Conservation (phyloP, 2,329 filamentous ascomycete genomes). For the Periconia macrospinosa region DNA sequence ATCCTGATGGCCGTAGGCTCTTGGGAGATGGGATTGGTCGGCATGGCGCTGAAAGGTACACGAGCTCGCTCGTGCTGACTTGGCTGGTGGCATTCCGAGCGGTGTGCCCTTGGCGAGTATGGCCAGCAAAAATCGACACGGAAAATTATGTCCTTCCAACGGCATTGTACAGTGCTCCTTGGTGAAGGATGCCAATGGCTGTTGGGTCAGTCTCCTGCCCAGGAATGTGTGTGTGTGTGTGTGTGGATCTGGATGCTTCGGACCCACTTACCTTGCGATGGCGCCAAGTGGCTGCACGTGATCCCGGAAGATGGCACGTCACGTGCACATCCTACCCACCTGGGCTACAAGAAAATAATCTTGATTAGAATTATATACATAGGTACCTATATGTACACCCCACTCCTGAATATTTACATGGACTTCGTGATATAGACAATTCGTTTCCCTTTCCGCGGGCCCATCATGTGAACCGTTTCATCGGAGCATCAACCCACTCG, state of each 20-base stretch:
- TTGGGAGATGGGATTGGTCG: not conserved
- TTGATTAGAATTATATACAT: too few relatives aligned
- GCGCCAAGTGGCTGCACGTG: too few relatives aligned
- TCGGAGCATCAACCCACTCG: slow-evolving; percentile 16
- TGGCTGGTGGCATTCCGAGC: slow-evolving; percentile 9
- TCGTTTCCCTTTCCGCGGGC: not conserved
- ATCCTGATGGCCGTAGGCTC: not conserved
- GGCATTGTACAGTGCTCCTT: not conserved
- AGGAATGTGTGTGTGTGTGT: too few relatives aligned
- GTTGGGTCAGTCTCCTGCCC: too few relatives aligned
- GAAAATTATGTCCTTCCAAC: not conserved
- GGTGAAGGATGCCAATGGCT: not conserved
- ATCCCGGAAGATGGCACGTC: too few relatives aligned
- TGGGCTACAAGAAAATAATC: too few relatives aligned
- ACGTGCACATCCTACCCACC: too few relatives aligned
- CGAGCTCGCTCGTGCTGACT: slow-evolving; percentile 2
- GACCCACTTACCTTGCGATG: too few relatives aligned
- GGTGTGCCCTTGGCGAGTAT: not conserved
- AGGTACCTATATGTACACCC: too few relatives aligned
- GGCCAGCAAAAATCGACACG: not conserved
- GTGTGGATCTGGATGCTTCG: too few relatives aligned
- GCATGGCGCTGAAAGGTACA: not conserved
- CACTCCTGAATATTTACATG: too few relatives aligned
- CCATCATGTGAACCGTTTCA: not conserved
- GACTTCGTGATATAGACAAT: not conserved